A percentile compares a stretch with the other conserved stretches of the same genome.
Evolutionary conservation across 192 early-diverging fungal species (phyloP).

Genomic region (Umbelopsis ramanniana): DNA sequence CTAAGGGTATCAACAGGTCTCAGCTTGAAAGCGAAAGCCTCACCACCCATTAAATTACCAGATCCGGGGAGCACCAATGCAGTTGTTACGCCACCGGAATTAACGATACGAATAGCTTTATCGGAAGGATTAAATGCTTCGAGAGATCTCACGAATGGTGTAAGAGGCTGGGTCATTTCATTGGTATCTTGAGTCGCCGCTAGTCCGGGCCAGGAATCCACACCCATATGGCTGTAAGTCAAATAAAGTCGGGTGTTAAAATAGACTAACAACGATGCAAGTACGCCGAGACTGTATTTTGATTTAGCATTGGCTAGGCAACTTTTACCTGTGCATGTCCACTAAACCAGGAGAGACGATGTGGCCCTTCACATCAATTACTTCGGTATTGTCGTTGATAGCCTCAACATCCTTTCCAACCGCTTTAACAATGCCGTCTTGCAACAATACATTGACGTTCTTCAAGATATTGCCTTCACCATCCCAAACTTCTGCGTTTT

Average conservation of each 20-base stretch:
- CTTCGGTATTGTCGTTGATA: slow-evolving; percentile 15
- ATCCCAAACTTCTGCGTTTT: slow-evolving; percentile 43
- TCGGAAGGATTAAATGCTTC: slow-evolving; percentile 77
- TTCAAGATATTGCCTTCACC: slow-evolving; percentile 32
- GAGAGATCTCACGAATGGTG: slow-evolving; percentile 67
- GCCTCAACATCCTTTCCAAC: slow-evolving; percentile 32
- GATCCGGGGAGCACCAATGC: slow-evolving; percentile 75
- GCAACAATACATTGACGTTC: slow-evolving; percentile 48
- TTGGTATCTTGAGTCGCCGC: slow-evolving; percentile 62
- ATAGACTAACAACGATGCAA: no score
- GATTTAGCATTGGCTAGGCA: no score
- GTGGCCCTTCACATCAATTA: slow-evolving; percentile 56
- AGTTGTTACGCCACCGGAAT: slow-evolving; percentile 77
- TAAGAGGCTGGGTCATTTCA: slow-evolving; percentile 62
- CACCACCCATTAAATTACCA: slow-evolving; percentile 78
- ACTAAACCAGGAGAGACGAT: slow-evolving; percentile 64
- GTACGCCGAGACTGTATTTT: no score
- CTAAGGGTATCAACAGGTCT: slow-evolving; percentile 53
- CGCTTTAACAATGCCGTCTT: slow-evolving; percentile 44
- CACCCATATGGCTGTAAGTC: slow-evolving; percentile 61
- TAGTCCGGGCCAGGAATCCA: slow-evolving; percentile 66
- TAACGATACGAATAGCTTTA: slow-evolving; percentile 56
- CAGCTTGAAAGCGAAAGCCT: slow-evolving; percentile 71
- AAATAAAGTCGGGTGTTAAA: no score
- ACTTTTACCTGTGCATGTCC: slow-evolving; percentile 47